A percentile compares a stretch with the other conserved stretches of the same genome.
Conservation (phyloP, 192 early-diverging fungal species). For the Rhizophagus sp. region DNA sequence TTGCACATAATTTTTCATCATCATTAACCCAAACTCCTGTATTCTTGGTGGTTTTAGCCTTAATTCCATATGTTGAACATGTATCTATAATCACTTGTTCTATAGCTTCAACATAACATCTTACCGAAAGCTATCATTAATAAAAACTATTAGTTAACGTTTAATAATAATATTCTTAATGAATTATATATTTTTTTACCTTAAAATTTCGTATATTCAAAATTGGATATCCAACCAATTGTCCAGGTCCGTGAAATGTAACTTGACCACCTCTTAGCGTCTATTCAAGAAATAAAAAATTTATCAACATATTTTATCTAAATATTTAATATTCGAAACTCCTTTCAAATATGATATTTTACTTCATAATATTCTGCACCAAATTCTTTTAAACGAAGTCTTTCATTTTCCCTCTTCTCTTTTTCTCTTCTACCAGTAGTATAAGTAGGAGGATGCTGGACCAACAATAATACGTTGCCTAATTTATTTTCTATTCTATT, state of each 20-base stretch:
- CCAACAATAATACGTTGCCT: conserved; percentile 61
- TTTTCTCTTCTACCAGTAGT: conserved; percentile 87
- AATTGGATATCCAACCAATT: conserved; percentile 95
- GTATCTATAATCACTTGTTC: conserved; percentile 78
- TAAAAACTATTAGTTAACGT: neutral
- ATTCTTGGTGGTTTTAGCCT: conserved; percentile 65
- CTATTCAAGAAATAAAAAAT: conserved; percentile 38
- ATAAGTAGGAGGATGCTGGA: conserved; percentile 89
- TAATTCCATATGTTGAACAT: conserved; percentile 64
- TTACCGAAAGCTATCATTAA: conserved; percentile 56
- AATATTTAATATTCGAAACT: conserved; percentile 12
- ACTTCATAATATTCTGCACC: conserved; percentile 77
- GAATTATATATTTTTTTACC: conserved; percentile 41
- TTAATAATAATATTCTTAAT: neutral
- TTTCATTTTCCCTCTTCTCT: conserved; percentile 39
- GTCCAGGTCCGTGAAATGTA: conserved; percentile 97
- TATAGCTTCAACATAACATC: conserved; percentile 77
- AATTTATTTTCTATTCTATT: conserved; percentile 32
- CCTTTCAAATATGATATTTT: conserved; percentile 9
- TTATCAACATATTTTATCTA: conserved; percentile 4
- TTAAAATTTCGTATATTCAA: conserved; percentile 72
- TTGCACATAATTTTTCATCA: conserved; percentile 86
- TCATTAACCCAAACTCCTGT: conserved; percentile 91
- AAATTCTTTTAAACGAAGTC: conserved; percentile 53
- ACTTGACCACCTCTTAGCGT: conserved; percentile 89